Conservation (phyloP, 805 yeast genomes). For the Yarrowia yakushimensis region DNA sequence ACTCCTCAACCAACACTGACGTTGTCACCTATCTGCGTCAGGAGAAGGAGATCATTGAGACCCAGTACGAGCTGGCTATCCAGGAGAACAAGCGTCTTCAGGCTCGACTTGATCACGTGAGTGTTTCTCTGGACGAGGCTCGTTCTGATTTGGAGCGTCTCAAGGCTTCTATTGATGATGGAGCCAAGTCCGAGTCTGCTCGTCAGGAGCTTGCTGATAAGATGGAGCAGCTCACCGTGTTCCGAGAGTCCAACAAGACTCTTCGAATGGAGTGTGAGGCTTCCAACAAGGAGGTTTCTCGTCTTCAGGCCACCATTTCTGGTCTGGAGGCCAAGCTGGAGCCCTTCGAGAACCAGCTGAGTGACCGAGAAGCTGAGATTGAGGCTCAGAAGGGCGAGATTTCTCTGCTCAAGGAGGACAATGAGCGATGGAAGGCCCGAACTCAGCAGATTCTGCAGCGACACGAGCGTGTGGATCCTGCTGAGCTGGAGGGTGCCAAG, state of each 20-base stretch:
- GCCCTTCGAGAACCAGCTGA: slow-evolving; percentile 45
- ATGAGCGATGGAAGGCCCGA: slow-evolving; percentile 56
- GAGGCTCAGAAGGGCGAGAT: slow-evolving; percentile 52
- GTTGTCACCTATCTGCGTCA: slow-evolving; percentile 62
- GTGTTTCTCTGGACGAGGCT: slow-evolving; percentile 51
- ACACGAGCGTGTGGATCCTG: slow-evolving; percentile 49
- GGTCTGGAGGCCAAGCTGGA: slow-evolving; percentile 39
- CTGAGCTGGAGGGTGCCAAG: slow-evolving; percentile 42
- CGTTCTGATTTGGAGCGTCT: slow-evolving; percentile 48
- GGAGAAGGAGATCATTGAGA: slow-evolving; percentile 68
- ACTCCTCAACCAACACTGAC: slow-evolving; percentile 36
- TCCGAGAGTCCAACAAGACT: slow-evolving; percentile 66
- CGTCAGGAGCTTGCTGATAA: slow-evolving; percentile 51
- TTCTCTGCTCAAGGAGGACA: slow-evolving; percentile 49
- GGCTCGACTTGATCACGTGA: slow-evolving; percentile 47
- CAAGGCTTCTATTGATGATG: slow-evolving; percentile 29
- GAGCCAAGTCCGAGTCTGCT: slow-evolving; percentile 34
- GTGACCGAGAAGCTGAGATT: slow-evolving; percentile 42
- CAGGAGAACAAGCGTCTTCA: slow-evolving; percentile 56
- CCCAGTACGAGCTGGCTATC: slow-evolving; percentile 50
- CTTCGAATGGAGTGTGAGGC: slow-evolving; percentile 51
- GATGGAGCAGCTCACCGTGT: slow-evolving; percentile 56
- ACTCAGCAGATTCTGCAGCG: slow-evolving; percentile 47
- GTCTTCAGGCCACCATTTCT: slow-evolving; percentile 44
- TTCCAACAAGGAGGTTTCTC: slow-evolving; percentile 36